phyloP scores from a whole-genome alignment of 2,329 filamentous ascomycete genomes.

The Fonsecaea pedrosoi region DNA sequence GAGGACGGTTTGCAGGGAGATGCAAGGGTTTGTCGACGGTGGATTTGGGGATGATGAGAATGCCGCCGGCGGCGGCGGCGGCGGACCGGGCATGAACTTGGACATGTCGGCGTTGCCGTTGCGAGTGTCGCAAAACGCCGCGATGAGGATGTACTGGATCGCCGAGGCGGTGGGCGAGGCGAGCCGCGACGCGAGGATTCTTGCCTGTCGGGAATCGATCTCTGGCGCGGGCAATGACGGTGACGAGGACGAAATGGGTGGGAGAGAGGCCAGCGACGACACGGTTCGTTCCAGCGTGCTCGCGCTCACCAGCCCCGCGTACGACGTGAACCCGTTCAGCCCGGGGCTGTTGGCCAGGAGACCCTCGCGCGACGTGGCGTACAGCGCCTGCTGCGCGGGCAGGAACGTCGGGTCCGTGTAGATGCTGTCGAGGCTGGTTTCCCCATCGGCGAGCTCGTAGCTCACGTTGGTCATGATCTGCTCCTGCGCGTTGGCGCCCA shows the following conservation, averaged over 20 bases:
- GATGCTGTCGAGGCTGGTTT: slow-evolving; percentile 3
- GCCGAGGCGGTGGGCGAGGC: neutral
- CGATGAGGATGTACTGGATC: slow-evolving; percentile 42
- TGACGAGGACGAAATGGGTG: neutral
- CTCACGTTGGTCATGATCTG: slow-evolving; percentile 41
- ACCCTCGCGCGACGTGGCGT: neutral
- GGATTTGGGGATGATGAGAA: too few relatives aligned
- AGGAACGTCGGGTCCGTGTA: slow-evolving; percentile 10
- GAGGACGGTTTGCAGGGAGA: slow-evolving; percentile 55
- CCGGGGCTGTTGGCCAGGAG: slow-evolving; percentile 1
- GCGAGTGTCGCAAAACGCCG: slow-evolving; percentile 39
- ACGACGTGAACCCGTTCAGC: slow-evolving; percentile 3
- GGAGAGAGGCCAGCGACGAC: neutral
- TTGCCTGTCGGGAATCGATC: neutral
- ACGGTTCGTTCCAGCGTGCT: neutral
- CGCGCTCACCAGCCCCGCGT: neutral
- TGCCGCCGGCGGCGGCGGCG: neutral
- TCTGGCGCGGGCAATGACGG: neutral
- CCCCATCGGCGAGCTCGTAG: slow-evolving; percentile 36
- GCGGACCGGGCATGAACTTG: slow-evolving; percentile 46
- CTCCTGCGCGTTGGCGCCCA: slow-evolving; percentile 59
- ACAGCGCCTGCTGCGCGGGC: neutral
- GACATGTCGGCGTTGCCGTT: slow-evolving; percentile 50
- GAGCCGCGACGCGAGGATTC: neutral
- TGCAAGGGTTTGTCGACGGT: slow-evolving; percentile 53